A percentile compares a stretch with the other conserved stretches of the same genome.
These are phyloP conservation scores for Ogataea kodamae DNA, from an alignment of 805 yeast species.

Conservation along the genomic window DNA sequence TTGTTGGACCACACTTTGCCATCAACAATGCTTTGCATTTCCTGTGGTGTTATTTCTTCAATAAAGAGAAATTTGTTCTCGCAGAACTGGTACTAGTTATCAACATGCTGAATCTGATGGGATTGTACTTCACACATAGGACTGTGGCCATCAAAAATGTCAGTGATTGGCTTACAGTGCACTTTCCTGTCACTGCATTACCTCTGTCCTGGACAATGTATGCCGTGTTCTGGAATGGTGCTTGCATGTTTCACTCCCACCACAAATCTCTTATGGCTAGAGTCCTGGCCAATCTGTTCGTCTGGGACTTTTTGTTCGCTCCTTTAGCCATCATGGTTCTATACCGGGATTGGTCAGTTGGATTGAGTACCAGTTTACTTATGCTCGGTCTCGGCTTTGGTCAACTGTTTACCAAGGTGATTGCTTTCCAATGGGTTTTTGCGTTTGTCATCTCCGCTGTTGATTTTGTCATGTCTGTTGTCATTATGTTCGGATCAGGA, in stretches of 20 bases:
- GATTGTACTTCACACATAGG: slow-evolving; percentile 54
- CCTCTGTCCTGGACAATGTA: slow-evolving; percentile 75
- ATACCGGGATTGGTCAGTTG: slow-evolving; percentile 70
- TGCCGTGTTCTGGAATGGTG: slow-evolving; percentile 82
- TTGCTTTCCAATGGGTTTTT: slow-evolving; percentile 86
- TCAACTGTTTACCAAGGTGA: slow-evolving; percentile 61
- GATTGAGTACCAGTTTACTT: slow-evolving; percentile 54
- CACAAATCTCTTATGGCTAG: slow-evolving; percentile 54
- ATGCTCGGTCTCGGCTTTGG: slow-evolving; percentile 65
- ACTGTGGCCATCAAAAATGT: slow-evolving; percentile 55
- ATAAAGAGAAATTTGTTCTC: slow-evolving; percentile 52
- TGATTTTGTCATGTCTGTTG: slow-evolving; percentile 48
- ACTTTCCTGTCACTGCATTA: slow-evolving; percentile 61
- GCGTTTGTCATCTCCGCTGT: slow-evolving; percentile 64
- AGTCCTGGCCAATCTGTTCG: slow-evolving; percentile 64
- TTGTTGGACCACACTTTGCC: slow-evolving; percentile 60
- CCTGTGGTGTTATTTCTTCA: slow-evolving; percentile 63
- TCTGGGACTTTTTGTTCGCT: slow-evolving; percentile 73
- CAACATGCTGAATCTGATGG: slow-evolving; percentile 58
- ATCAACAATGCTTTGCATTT: slow-evolving; percentile 57
- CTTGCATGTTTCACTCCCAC: slow-evolving; percentile 64
- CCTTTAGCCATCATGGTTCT: slow-evolving; percentile 56
- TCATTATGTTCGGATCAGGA: slow-evolving; percentile 41
- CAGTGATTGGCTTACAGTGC: slow-evolving; percentile 53
- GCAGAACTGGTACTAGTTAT: slow-evolving; percentile 55